phyloP scores from a whole-genome alignment of 2,329 filamentous ascomycete species.

The Fusarium redolens region DNA sequence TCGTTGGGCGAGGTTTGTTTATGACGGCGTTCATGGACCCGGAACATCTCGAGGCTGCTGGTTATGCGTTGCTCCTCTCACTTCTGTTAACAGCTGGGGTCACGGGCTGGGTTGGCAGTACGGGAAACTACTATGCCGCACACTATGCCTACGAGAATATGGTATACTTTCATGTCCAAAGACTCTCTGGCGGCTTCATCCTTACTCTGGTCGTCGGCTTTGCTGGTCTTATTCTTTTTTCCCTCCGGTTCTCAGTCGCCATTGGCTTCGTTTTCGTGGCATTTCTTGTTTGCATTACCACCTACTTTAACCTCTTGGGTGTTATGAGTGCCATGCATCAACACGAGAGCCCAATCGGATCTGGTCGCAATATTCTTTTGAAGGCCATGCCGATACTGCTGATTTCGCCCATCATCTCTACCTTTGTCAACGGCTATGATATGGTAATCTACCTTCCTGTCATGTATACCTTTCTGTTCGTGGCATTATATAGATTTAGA shows the following conservation, averaged over 20 bases:
- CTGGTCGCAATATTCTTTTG: conserved; percentile 22
- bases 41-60: conserved; percentile 19
- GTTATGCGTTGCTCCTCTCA: conserved; percentile 23
- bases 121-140: conserved; percentile 30
- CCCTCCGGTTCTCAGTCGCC: conserved; percentile 14
- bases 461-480: conserved; percentile 23
- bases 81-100: conserved; percentile 34
- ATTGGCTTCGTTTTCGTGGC: conserved; percentile 29
- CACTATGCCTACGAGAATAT: conserved; percentile 38
- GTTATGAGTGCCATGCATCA: conserved; percentile 37
- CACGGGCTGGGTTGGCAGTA: conserved; percentile 35
- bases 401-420: conserved; percentile 25
- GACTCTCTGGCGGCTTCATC: conserved; percentile 30
- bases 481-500: conserved; percentile 17
- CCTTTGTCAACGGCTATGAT: conserved; percentile 30
- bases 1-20: conserved; percentile 32
- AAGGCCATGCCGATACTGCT: conserved; percentile 26
- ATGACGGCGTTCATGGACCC: conserved; percentile 35
- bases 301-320: conserved; percentile 34
- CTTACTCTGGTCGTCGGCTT: conserved; percentile 10
- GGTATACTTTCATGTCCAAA: conserved; percentile 36
- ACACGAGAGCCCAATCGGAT: conserved; percentile 16
- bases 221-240: conserved; percentile 23
- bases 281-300: conserved; percentile 23
- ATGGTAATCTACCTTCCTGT: conserved; percentile 28